Base-by-base conservation (phyloP, 495 filamentous ascomycete species). In the Trichoderma asperelloides region DNA sequence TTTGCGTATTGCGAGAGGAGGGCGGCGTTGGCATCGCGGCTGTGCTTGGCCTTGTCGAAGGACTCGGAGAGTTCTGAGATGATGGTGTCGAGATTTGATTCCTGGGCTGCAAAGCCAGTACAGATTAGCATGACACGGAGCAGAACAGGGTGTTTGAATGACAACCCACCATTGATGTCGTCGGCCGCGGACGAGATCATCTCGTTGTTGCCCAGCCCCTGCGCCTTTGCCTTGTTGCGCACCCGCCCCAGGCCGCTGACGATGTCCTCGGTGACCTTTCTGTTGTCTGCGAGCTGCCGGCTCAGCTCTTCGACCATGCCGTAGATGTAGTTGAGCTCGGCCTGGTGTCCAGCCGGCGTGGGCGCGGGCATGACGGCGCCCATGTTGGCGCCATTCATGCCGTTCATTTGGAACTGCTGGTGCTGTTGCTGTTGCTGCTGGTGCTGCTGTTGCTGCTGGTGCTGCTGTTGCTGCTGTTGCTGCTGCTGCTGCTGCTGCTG, bases 261-360 rank as follows among this genome's bases (percentile, higher is more conserved):
- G 66, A 96, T 89, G 49, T 85, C 86, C 68, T 88, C 86, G 9
- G 91, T 89, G 64, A 89, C 85, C 66, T 89, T 88, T 65, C 90
- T 86, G 74, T 95, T 96, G 51, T 89, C 85, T 71, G 88, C 87
- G 23, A 93, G 81, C 67, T 91, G 84, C 28, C 88, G 85, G 68
- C 88, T 91, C 70, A 96, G 79, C 74, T 94, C 89, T 67, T 93
- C 82, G 21, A 96, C 89, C 85, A 93, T 89, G 62, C 87, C 83
- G 74, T 92, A 93, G 55, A 96, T 85, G 74, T 91, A 88, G 72
- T 92, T 91, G 68, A 95, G 85, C 74, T 96, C 92, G 79, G 91
- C 89, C 78, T 94, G 90, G 71, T 94, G 91, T 23, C 91, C 91
- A 27, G 91, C 90, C 66, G 88, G 89, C 73, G 88, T 88, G 23